Conservation (phyloP, 371 early-diverging fungal species). For the Amoeboaphelidium protococcarum region DNA sequence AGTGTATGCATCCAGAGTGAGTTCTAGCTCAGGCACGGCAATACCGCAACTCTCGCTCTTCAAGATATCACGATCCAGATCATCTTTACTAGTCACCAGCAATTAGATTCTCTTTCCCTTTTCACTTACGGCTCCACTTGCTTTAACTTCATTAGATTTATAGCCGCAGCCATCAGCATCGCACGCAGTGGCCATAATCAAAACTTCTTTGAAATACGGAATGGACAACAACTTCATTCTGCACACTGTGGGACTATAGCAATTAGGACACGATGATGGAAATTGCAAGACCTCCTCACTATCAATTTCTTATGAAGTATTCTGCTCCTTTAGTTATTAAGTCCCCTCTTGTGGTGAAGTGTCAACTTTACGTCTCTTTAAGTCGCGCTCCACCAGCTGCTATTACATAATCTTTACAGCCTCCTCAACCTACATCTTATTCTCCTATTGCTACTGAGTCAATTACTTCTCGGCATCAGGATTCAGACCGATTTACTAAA, state of each 20-base stretch:
- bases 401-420: slow-evolving; percentile 12
- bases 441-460: too few species aligned
- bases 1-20: slow-evolving; percentile 59
- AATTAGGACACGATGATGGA: slow-evolving; percentile 62
- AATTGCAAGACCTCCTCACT: slow-evolving; percentile 32
- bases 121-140: slow-evolving; percentile 57
- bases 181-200: slow-evolving; percentile 84
- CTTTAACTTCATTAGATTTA: slow-evolving; percentile 86
- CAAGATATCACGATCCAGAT: slow-evolving; percentile 70
- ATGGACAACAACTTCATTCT: slow-evolving; percentile 75
- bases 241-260: slow-evolving; percentile 52
- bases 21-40: slow-evolving; percentile 59
- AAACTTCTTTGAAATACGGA: slow-evolving; percentile 82
- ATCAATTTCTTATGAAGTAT: slow-evolving; percentile 24
- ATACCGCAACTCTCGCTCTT: slow-evolving; percentile 84
- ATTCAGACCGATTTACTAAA: slow-evolving; percentile 39
- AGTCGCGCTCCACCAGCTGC: slow-evolving; percentile 18
- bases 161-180: slow-evolving; percentile 40
- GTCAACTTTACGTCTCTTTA: slow-evolving; percentile 21
- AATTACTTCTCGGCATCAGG: slow-evolving; percentile 12
- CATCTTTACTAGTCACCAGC: slow-evolving; percentile 46
- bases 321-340: too few species aligned
- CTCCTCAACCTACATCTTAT: slow-evolving; percentile 17
- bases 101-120: slow-evolving; percentile 54
- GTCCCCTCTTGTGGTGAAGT: too few species aligned